Base-by-base conservation (phyloP, 352 stramenopile species). In the Phytophthora pisi region DNA sequence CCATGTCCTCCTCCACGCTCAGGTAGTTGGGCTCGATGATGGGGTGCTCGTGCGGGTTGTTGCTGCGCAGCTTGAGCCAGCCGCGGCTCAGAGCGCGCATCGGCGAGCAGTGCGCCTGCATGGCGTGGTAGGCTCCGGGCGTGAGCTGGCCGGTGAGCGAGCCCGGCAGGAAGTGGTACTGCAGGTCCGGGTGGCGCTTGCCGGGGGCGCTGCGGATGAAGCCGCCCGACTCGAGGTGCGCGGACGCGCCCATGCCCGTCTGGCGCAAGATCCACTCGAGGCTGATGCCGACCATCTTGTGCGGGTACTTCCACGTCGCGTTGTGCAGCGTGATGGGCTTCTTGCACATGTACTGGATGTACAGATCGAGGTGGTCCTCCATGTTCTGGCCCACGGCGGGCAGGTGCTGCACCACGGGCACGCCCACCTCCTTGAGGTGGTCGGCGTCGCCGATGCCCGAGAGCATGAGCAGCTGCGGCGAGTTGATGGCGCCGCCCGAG, bases 1-100 rank as follows among this genome's bases (percentile, higher is more conserved):
- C 64, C 0, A 91, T 52, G 57, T 97, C 90, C 47, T 96, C 57
- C 24, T 87, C 67, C 13, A 89, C 95, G 52, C 72, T 87, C n/a
- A 97, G 72, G 63, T 97, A 97, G 74, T 96, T 97, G 1, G 91
- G 90, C 62, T 97, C 79, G 50, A 97, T 93, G 51, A 94, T 82
- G 54, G 87, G 88, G 51, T 92, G 69, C 15, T 88, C 86, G 52
- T 85, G 84, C 4, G 87, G 87, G 62, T 97, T 84, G 26, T 76
- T 68, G 51, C 86, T 94, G 28, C 81, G 80, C 28, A 97, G 72
- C 69, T 91, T 90, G 58, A 97, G 64, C 61, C 78, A 93, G 2
- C 91, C 90, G 38, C 90, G 87, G 54, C 88, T 94, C 28, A 84
- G 94, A 9, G 91, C 90, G 11, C 91, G 88, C 87, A 97, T 93